Percentiles rank a stretch among this genome's conserved stretches.
These are phyloP conservation scores for Hibiscus trionum DNA, from an alignment of 345 rosid species.

Conservation along the genomic window DNA sequence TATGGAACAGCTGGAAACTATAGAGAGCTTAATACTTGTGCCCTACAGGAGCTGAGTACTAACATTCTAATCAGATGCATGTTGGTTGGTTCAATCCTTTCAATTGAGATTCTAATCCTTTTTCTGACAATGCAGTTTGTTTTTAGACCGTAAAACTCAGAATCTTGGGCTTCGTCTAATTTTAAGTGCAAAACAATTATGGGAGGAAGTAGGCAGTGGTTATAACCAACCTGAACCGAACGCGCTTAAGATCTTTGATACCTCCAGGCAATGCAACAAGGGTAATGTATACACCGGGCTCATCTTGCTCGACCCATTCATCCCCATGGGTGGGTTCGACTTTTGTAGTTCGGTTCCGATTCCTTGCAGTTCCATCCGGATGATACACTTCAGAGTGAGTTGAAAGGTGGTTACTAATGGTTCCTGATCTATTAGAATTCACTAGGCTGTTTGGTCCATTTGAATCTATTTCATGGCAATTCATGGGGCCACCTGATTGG, in stretches of 20 bases:
- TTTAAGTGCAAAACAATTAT: not conserved
- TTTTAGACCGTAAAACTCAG: not conserved
- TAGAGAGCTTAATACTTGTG: not conserved
- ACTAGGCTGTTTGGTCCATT: conserved; percentile 25
- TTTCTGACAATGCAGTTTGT: not conserved
- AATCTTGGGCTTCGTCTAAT: not conserved
- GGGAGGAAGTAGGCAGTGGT: not conserved
- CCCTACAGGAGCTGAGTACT: not conserved
- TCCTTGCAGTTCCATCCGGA: conserved; percentile 35
- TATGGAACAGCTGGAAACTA: not conserved
- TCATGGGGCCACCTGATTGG: conserved; percentile 17
- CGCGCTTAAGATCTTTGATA: conserved; percentile 65
- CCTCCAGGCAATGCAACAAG: conserved; percentile 63
- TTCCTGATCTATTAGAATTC: conserved; percentile 35
- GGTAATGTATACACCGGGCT: conserved; percentile 68
- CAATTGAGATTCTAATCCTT: not conserved
- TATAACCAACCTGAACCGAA: conserved; percentile 61
- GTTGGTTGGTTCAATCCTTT: not conserved
- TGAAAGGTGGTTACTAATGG: conserved; percentile 22
- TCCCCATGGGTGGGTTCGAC: conserved; percentile 35
- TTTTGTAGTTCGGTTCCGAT: conserved; percentile 34
- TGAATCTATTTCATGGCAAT: conserved; percentile 26
- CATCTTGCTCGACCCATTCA: conserved; percentile 76
- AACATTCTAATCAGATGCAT: not conserved
- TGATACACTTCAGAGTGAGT: conserved; percentile 29